Evolutionary conservation across 2,329 filamentous ascomycete species (phyloP).

Genomic region (Calonectria hawksworthii): DNA sequence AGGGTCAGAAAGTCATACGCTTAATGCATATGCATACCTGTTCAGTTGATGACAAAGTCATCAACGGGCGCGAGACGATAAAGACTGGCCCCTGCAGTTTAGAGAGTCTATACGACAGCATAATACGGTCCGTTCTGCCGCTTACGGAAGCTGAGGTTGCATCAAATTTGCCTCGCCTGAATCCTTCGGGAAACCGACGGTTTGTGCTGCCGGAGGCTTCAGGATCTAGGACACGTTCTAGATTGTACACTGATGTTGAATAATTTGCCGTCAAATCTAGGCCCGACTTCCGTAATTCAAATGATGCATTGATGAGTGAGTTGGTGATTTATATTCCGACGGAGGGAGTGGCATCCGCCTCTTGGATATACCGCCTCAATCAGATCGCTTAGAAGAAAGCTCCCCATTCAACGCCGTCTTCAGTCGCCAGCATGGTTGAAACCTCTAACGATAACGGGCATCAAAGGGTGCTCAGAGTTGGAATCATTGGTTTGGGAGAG

Average conservation of each 20-base stretch:
- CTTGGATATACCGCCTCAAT: background rate
- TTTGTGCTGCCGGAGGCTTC: background rate
- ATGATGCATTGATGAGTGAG: background rate
- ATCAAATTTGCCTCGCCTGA: background rate
- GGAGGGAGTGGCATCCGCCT: background rate
- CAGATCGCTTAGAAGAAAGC: background rate
- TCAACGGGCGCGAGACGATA: background rate
- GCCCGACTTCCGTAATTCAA: background rate
- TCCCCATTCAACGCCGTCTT: background rate
- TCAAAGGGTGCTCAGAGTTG: slow-evolving; percentile 19
- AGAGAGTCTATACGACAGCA: background rate
- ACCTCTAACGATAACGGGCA: background rate
- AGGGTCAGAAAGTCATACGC: slow-evolving; percentile 7
- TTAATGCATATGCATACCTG: slow-evolving; percentile 16
- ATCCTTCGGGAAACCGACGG: background rate
- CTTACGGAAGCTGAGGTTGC: slow-evolving; percentile 4
- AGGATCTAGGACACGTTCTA: background rate
- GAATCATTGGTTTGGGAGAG: slow-evolving; percentile 29
- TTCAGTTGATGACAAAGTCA: slow-evolving; percentile 1
- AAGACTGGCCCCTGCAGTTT: background rate
- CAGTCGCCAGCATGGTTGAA: slow-evolving; percentile 13
- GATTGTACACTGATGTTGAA: background rate
- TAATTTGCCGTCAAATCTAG: background rate
- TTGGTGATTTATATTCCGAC: slow-evolving; percentile 9
- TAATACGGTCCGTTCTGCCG: slow-evolving; percentile 24